Evolutionary conservation across 2,329 filamentous ascomycete species (phyloP), one percentile per base, ranked within the genome.

Genomic region (Passalora sequoiae): DNA sequence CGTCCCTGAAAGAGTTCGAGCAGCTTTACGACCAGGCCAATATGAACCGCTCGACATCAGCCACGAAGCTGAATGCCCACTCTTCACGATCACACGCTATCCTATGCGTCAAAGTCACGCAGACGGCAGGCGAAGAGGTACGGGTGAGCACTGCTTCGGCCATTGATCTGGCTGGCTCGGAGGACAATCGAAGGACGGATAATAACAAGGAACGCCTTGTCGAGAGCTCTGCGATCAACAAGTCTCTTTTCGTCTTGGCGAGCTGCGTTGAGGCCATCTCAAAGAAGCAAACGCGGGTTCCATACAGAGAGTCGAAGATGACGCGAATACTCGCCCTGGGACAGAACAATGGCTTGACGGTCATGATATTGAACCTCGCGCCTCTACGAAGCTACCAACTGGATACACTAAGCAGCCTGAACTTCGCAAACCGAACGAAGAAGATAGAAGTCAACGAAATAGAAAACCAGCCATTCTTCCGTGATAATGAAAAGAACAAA

Each of bases 201-300:
- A 97, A 97, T 65, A 88, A 83, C 58, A 92, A 89, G 64, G 89
- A 95, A 65, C 78, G 91, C 19, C 73, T 97, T 62, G 79, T 95
- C n/a, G 91, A 97, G 66, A 95, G 89, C 28, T 89, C 91, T 0
- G 91, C 87, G 60, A 97, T 97, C 72, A 97, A 97, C 75, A 97
- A 96, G 70, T 94, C 87, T 51, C 74, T 97, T 5, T 97, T 97
- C 59, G 89, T 96, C 13, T 71, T 97, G 37, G 91, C 88, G 31
- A 89, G 95, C 64, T 97, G 91, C 58, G 91, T 97, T 40, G 91
- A 97, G 62, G 91, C 91, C 43, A 97, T 97, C 61, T 86, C 84
- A 59, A 80, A 79, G 62, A 82, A 82, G 58, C 77, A 81, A 47
- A 65, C 67, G 56, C 80, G 91, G 24, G 91, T 97, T 59, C 91